A percentile compares a stretch with the other conserved stretches of the same genome.
Conservation (phyloP, 345 rosid genomes). For the Eucalyptus caleyi region DNA sequence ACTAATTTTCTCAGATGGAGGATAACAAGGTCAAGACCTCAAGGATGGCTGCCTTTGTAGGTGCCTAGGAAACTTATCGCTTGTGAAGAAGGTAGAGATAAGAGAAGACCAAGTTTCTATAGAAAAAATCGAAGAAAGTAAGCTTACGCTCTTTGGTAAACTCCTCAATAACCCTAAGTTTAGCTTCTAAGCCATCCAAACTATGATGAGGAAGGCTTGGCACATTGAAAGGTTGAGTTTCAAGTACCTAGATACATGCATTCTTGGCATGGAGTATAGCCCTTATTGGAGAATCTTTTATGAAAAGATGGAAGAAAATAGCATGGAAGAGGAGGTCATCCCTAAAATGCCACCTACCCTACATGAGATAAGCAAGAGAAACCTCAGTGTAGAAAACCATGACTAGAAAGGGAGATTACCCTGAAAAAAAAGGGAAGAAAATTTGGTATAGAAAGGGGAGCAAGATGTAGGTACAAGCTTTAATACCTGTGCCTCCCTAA, state of each 20-base stretch:
- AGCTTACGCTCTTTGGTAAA: background rate
- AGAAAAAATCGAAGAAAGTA: background rate
- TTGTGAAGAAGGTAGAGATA: background rate
- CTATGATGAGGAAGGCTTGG: background rate
- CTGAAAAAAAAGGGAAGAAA: too few relatives aligned
- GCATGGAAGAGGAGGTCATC: background rate
- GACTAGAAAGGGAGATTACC: too few relatives aligned
- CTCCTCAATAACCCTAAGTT: background rate
- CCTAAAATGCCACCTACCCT: fast-evolving
- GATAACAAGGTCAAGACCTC: background rate
- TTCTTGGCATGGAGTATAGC: background rate
- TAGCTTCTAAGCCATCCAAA: background rate
- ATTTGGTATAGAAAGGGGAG: too few relatives aligned
- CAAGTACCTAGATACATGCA: background rate
- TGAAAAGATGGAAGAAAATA: background rate
- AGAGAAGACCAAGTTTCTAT: background rate
- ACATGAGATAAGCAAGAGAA: background rate
- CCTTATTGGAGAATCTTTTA: too few relatives aligned
- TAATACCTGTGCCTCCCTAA: too few relatives aligned
- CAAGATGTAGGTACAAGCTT: too few relatives aligned
- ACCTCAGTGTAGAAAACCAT: background rate
- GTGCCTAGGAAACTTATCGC: background rate
- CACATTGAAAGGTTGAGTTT: background rate
- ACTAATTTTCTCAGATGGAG: background rate
- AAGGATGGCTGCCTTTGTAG: background rate